Conservation (phyloP, 2,329 filamentous ascomycete genomes). For the Microascus cirrosus region DNA sequence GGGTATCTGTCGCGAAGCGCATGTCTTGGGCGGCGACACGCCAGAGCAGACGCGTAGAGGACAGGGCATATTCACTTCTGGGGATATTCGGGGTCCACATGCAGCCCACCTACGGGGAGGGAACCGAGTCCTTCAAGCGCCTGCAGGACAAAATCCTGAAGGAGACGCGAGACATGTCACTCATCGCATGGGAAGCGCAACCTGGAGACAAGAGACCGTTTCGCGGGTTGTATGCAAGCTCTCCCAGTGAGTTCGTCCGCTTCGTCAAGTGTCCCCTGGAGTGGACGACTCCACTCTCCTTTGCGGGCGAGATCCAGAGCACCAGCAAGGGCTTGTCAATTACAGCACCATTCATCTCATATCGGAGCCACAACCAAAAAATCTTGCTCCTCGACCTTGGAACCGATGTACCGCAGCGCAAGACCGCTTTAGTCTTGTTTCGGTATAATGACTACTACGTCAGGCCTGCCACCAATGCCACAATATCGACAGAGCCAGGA, state of each 20-base stretch:
- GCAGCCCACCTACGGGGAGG: constrained; percentile 17
- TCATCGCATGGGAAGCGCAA: constrained; percentile 15
- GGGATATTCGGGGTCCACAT: constrained; percentile 17
- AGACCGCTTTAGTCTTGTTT: neutral
- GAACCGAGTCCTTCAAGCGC: constrained; percentile 17
- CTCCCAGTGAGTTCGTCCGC: neutral
- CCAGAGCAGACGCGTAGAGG: constrained; percentile 13
- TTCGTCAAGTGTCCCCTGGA: neutral
- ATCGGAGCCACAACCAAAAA: neutral
- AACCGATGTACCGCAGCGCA: neutral
- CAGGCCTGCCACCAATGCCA: neutral
- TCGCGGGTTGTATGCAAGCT: neutral
- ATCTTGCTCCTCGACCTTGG: constrained; percentile 1
- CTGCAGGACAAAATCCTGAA: constrained; percentile 23
- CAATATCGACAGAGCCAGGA: neutral
- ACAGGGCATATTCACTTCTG: constrained; percentile 16
- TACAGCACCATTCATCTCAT: neutral
- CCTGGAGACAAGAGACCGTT: neutral
- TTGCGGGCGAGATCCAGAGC: neutral
- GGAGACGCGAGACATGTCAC: constrained; percentile 19
- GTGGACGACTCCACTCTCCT: neutral
- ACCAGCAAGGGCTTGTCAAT: neutral
- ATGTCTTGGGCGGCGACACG: constrained; percentile 16
- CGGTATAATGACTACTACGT: neutral
- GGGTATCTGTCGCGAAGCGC: constrained; percentile 9